Evolutionary conservation across 2,329 filamentous ascomycete species (phyloP), one percentile per base, ranked within the genome.

Genomic region (Tolypocladium guangdongense): DNA sequence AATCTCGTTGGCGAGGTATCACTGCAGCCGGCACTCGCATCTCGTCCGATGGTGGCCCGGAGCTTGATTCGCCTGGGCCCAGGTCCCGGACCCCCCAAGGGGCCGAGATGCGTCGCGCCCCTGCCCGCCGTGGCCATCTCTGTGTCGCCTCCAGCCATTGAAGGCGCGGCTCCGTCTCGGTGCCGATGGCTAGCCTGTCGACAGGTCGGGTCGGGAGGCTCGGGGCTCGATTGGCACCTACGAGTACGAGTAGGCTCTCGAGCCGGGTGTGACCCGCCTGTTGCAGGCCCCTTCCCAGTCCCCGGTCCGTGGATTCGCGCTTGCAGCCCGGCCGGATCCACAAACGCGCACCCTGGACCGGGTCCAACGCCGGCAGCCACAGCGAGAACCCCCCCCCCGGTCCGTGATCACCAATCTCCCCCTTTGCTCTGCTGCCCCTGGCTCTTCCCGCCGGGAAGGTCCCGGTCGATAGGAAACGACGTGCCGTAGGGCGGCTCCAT

Each of bases 291-390:
- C 20, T 46, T 35, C 50, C 50, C 50, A 36, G 50, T 51, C 30
- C 50, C 50, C 20, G 50, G 50, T 46, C 50, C 50, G 32, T 43
- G 50, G 50, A 51, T 46, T 30, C 20, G 50, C 36, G 49, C 49
- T 27, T 35, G 49, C 27, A 43, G 30, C 50, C 18, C 38, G 22
- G 49, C 30, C 39, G 39, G 50, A 18, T 37, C 50, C 50, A 51
- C 38, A 20, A 16, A 35, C 33, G 32, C 30, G 32, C 32, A 37
- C 12, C 36, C n/a, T 33, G 37, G 24, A n/a, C 37, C 37, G 49
- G 38, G 37, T 5, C 14, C 35, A 32, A 14, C 24, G 4, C 49
- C 36, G 49, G 49, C 20, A 27, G 16, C 49, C 49, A 36, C n/a
- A 45, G 14, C n/a, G 38, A 45, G 38, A 51, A 27, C 45, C 4